Evolutionary conservation across 495 filamentous ascomycete genomes (phyloP), one percentile per base, ranked within the genome.

Genomic region (Penicillium roqueforti): DNA sequence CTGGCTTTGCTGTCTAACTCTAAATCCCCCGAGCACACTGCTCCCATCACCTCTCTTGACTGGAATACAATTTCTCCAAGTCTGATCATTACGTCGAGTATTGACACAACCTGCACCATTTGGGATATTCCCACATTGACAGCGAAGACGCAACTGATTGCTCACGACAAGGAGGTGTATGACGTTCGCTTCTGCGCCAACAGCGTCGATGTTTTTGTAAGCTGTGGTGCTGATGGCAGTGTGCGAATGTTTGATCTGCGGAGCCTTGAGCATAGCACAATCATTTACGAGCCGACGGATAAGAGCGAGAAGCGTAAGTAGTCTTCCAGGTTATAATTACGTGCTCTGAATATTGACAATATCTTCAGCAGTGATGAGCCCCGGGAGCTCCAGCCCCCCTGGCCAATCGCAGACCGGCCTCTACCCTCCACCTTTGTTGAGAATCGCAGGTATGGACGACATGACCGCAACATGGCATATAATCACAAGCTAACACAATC

Each of bases 31-130:
- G 95, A 97, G 62, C 95, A 97, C 65, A 97, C 93, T 8, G 93
- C 93, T 4, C 93, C 93, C 8, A 83, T 99, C 38, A 99, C 93
- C 3, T 95, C 90, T 8, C 76, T 99, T 23, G 93, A 99, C 71
- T 99, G 93, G 93, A 99, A 99, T 57, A 93, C 87, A 5, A 84
- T 97, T 39, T 93, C 89, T 5, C 93, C 93, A 4, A 96, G 91
- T 66, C 73, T 97, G 36, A 99, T 99, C 62, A 99, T 99, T 56
- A 99, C 93, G 0, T 95, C 89, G 3, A 97, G 92, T 67, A 99
- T 99, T 56, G 93, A 99, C 67, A 99, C 93, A 0, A 99, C 93
- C 1, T 99, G 93, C 72, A 99, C 93, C n/a, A 97, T 99, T 52
- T 99, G 93, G 93, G 93, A 99, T 63, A 99, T 99, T 26, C 93